Evolutionary conservation across 345 rosid species (phyloP), one percentile per base, ranked within the genome.

Genomic region (Salix udensis): DNA sequence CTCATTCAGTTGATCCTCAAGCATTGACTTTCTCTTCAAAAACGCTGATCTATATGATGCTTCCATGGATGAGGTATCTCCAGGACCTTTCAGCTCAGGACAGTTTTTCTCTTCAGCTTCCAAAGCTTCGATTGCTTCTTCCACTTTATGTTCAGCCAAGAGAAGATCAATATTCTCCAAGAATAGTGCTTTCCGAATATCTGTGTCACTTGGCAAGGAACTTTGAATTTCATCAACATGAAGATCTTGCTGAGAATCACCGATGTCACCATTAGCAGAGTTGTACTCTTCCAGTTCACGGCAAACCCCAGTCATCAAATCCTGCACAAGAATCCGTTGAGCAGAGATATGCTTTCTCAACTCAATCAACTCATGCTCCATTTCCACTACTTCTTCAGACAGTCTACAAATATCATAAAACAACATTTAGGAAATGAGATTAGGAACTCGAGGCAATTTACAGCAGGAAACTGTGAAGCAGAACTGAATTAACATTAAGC

Each of bases 371-470:
- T 96, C 99, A n/a, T 93, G 98, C 87, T 96, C 88, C 92, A 88
- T 87, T 78, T 96, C 99, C 75, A 87, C 91, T 5, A 92, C 97
- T 89, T 96, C 99, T 83, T 96, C 99, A 40, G 97, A 88, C 82
- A 96, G 77, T 84, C 99, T 96, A 85, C 80, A 80, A 68, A 75
- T 18, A 81, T 68, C 30, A 81, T 66, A 65, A 85, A 36, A 50
- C 40, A 42, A 24, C 18, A 39, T 55, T 14, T 4, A 42, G 18
- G 0, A 34, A 55, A 68, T 3, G 28, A 44, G 70, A 67, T 13
- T 10, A 72, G 11, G 26, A 50, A 78, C 7, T 42, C 67, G 58
- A 14, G 40, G 23, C 3, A 67, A 26, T 6, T 64, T 50, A 60
- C 36, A 70, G 39, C 39, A 36, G 15, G 19, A 70, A 68, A 15